Evolutionary conservation across 164 flowering plant species (phyloP).

Genomic region (Pachysandra terminalis): DNA sequence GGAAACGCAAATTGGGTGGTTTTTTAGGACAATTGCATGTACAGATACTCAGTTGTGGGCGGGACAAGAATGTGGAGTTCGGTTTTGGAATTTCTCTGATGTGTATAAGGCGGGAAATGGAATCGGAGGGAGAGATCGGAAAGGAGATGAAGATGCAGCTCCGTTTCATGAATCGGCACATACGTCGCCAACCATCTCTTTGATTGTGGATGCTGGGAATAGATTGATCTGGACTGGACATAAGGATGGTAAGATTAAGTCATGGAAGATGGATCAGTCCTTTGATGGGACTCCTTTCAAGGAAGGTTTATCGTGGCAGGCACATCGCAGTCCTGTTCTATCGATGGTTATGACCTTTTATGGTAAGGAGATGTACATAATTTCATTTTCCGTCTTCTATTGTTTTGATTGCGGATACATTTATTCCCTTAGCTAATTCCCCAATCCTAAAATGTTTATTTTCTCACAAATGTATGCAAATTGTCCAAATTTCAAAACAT

Average conservation of each 20-base stretch:
- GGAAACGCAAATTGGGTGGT: conserved; percentile 82
- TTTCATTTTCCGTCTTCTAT: too few species aligned
- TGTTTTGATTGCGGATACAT: too few species aligned
- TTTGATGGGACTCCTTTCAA: conserved; percentile 38
- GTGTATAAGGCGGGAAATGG: conserved; percentile 42
- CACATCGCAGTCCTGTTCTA: conserved; percentile 74
- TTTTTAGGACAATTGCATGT: conserved; percentile 62
- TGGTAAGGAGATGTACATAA: conserved; percentile 34
- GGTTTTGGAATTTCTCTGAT: conserved; percentile 61
- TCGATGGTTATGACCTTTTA: conserved; percentile 67
- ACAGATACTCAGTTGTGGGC: conserved; percentile 88
- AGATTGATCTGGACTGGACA: conserved; percentile 88
- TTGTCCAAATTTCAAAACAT: too few species aligned
- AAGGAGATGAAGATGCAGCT: conserved; percentile 85
- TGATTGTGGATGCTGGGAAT: conserved; percentile 61
- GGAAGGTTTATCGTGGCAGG: conserved; percentile 83
- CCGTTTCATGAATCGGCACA: conserved; percentile 62
- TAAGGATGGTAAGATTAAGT: conserved; percentile 88
- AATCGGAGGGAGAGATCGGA: conserved; percentile 36
- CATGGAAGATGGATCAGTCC: conserved; percentile 82
- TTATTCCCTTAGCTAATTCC: too few species aligned
- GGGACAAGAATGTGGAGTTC: conserved; percentile 67
- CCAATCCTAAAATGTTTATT: too few species aligned
- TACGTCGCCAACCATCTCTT: conserved; percentile 58
- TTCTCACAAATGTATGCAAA: too few species aligned